phyloP scores from a whole-genome alignment of 1,139 yeast species.

The Scheffersomyces cryptocercus region DNA sequence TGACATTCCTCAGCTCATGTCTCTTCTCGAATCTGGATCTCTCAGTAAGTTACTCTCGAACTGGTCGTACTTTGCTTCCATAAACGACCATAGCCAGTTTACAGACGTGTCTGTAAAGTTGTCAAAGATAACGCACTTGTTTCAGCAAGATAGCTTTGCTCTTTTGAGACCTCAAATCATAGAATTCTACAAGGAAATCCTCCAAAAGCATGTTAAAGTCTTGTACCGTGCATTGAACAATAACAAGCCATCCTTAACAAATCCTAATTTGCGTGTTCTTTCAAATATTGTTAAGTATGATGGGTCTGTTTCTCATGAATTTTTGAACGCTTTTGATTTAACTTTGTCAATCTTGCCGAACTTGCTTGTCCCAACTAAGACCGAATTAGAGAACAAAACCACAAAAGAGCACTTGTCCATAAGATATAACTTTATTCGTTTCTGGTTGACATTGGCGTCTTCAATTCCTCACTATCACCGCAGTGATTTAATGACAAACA shows the following conservation, averaged over 20 bases:
- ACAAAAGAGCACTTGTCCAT: constrained; percentile 42
- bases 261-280: constrained; percentile 60
- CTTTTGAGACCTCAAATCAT: constrained; percentile 20
- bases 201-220: constrained; percentile 59
- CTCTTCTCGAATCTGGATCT: constrained; percentile 18
- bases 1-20: neutral
- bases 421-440: constrained; percentile 58
- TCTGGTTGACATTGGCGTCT: constrained; percentile 58
- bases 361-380: constrained; percentile 55
- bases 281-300: constrained; percentile 49
- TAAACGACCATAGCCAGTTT: constrained; percentile 59
- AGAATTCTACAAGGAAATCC: constrained; percentile 50
- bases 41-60: constrained; percentile 23
- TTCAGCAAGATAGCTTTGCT: neutral
- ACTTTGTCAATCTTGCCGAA: constrained; percentile 62
- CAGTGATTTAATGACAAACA: constrained; percentile 60
- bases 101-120: constrained; percentile 39
- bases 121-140: constrained; percentile 23
- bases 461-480: constrained; percentile 54
- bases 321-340: constrained; percentile 69
- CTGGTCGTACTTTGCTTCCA: constrained; percentile 67
- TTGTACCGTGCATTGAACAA: constrained; percentile 69
- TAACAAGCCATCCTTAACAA: constrained; percentile 58
- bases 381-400: constrained; percentile 37
- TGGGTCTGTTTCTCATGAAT: constrained; percentile 54